Conservation (phyloP, 108 stramenopile genomes). For the Schizochytrium sp. region DNA sequence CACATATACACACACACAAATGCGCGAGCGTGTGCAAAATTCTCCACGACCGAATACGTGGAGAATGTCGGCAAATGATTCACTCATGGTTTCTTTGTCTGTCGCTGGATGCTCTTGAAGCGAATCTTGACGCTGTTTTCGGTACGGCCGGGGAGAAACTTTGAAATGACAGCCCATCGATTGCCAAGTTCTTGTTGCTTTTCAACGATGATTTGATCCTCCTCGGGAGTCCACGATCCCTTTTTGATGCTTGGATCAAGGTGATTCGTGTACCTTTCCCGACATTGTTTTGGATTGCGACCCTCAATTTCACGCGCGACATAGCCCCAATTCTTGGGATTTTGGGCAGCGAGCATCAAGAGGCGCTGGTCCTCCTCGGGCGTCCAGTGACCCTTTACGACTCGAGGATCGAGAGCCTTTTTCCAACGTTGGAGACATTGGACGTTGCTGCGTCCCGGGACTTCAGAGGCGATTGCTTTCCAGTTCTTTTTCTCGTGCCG, state of each 20-base stretch:
- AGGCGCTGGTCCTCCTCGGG: conserved; percentile 17
- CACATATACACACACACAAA: too few species aligned
- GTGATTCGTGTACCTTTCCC: conserved; percentile 98
- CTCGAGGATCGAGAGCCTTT: conserved; percentile 28
- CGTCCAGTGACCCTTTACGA: conserved; percentile 35
- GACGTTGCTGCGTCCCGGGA: conserved; percentile 27
- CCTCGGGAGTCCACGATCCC: conserved; percentile 79
- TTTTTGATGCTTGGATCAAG: conserved; percentile 89
- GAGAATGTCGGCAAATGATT: background rate
- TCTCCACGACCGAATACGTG: background rate
- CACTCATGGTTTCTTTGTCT: background rate
- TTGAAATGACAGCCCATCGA: conserved; percentile 55
- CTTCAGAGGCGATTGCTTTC: conserved; percentile 27
- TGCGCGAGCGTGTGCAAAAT: too few species aligned
- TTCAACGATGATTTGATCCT: conserved; percentile 68
- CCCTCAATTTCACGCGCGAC: conserved; percentile 83
- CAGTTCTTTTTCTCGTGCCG: conserved; percentile 6
- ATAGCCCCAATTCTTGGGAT: conserved; percentile 70
- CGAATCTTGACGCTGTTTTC: conserved; percentile 62
- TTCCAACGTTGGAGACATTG: conserved; percentile 40
- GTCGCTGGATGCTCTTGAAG: conserved; percentile 30
- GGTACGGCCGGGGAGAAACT: conserved; percentile 55
- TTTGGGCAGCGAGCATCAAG: background rate
- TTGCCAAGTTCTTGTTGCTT: conserved; percentile 73
- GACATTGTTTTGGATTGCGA: conserved; percentile 92